Percentiles rank a stretch among this genome's conserved stretches.
These are phyloP conservation scores for Tothia fuscella DNA, from an alignment of 2,329 filamentous ascomycete genomes.

Conservation along the genomic window DNA sequence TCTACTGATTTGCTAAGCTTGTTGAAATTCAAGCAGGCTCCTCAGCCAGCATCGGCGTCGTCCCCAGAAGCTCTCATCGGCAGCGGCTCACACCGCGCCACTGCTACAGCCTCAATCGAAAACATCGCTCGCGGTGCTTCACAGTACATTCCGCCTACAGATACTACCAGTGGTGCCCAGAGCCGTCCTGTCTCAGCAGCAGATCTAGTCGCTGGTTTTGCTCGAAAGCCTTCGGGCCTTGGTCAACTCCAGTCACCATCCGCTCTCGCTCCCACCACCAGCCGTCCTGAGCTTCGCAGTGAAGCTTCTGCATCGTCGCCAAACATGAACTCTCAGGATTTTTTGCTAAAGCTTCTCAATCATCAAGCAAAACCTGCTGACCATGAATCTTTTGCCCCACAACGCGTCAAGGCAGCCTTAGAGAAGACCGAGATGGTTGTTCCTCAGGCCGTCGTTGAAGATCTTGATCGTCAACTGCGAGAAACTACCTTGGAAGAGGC, in stretches of 20 bases:
- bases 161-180: constrained; percentile 18
- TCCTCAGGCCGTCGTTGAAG: constrained; percentile 27
- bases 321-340: constrained; percentile 73
- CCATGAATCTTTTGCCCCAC: constrained; percentile 1
- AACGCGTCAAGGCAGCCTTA: background rate
- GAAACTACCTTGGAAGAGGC: constrained; percentile 31
- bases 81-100: no score
- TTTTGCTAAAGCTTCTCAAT: constrained; percentile 76
- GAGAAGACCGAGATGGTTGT: background rate
- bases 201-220: constrained; percentile 45
- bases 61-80: background rate
- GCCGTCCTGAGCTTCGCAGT: constrained; percentile 16
- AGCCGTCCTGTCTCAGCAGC: constrained; percentile 38
- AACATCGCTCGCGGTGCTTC: constrained; percentile 13
- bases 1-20: constrained; percentile 51
- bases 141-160: constrained; percentile 17
- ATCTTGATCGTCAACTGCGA: constrained; percentile 33
- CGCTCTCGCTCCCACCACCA: constrained; percentile 21
- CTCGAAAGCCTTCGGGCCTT: constrained; percentile 31
- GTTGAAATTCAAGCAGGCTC: constrained; percentile 49
- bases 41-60: constrained; percentile 19
- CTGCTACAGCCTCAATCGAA: background rate
- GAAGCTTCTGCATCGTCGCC: constrained; percentile 26
- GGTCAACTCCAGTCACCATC: constrained; percentile 15
- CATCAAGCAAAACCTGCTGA: constrained; percentile 42